phyloP scores from a whole-genome alignment of 441 rosid genomes.

The Manihot esculenta region DNA sequence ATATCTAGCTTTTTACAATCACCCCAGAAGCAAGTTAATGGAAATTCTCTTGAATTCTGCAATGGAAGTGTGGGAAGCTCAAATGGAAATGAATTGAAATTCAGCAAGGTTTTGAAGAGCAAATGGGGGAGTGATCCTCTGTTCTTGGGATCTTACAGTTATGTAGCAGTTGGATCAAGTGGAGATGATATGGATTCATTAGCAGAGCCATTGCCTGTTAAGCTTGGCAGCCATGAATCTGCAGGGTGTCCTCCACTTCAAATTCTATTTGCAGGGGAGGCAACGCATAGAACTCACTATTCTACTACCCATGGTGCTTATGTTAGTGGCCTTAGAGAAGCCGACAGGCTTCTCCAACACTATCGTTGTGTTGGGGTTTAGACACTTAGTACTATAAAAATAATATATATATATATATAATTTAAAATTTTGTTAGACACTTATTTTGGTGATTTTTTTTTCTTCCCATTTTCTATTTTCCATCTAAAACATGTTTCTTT shows the following conservation, averaged over 20 bases:
- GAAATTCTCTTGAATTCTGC: conserved; percentile 23
- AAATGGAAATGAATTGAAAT: conserved; percentile 30
- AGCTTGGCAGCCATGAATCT: conserved; percentile 15
- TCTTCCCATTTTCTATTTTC: conserved; percentile 32
- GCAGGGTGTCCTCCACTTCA: conserved; percentile 43
- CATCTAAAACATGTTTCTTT: conserved; percentile 27
- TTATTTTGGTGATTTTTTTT: conserved; percentile 32
- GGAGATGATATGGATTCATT: conserved; percentile 79
- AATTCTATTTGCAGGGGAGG: conserved; percentile 96
- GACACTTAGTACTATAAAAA: conserved; percentile 16
- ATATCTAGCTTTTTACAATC: conserved; percentile 44
- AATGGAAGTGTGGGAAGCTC: conserved; percentile 51
- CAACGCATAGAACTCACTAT: conserved; percentile 92
- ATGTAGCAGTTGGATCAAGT: conserved; percentile 82
- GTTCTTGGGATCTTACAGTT: conserved; percentile 87
- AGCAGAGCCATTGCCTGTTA: conserved; percentile 80
- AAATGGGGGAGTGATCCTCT: conserved; percentile 90
- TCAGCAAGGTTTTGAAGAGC: conserved; percentile 63
- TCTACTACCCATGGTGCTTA: conserved; percentile 98
- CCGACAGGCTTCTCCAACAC: conserved; percentile 90
- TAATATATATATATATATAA: not conserved
- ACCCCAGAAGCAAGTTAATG: conserved; percentile 32
- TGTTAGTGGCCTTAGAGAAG: conserved; percentile 96
- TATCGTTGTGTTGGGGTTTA: conserved; percentile 55
- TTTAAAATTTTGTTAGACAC: no score